Conservation (phyloP, 305 asterid species). For the Fraxinus nigra region DNA sequence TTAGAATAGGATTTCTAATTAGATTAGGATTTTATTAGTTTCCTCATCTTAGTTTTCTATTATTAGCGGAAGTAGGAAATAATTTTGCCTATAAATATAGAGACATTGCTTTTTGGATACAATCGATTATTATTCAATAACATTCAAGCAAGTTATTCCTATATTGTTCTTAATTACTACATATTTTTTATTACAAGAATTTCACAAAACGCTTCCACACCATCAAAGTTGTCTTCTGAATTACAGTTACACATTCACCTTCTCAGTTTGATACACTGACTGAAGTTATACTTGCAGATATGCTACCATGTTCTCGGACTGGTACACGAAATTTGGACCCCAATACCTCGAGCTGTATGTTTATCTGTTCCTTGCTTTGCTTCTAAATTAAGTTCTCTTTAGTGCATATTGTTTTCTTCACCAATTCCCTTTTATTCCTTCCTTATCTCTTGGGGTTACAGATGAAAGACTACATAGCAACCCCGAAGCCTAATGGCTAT, state of each 20-base stretch:
- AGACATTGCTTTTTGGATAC: too few species aligned
- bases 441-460: constrained; percentile 31
- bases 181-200: too few species aligned
- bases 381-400: neutral
- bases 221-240: neutral
- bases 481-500: constrained; percentile 93
- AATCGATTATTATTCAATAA: too few species aligned
- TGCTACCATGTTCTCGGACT: constrained; percentile 96
- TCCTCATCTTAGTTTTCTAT: too few species aligned
- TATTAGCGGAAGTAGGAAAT: too few species aligned
- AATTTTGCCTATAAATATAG: too few species aligned
- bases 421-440: constrained; percentile 11
- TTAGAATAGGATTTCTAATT: too few species aligned
- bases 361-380: constrained; percentile 11
- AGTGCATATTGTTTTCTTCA: constrained; percentile 7
- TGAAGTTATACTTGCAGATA: constrained; percentile 45
- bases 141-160: too few species aligned
- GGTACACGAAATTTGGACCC: constrained; percentile 94
- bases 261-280: constrained; percentile 6
- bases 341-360: constrained; percentile 87
- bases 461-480: constrained; percentile 73
- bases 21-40: too few species aligned
- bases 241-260: constrained; percentile 1
- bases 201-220: too few species aligned
- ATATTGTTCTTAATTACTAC: too few species aligned